phyloP scores from a whole-genome alignment of 306 rosid genomes.

The Cicer cuneatum region DNA sequence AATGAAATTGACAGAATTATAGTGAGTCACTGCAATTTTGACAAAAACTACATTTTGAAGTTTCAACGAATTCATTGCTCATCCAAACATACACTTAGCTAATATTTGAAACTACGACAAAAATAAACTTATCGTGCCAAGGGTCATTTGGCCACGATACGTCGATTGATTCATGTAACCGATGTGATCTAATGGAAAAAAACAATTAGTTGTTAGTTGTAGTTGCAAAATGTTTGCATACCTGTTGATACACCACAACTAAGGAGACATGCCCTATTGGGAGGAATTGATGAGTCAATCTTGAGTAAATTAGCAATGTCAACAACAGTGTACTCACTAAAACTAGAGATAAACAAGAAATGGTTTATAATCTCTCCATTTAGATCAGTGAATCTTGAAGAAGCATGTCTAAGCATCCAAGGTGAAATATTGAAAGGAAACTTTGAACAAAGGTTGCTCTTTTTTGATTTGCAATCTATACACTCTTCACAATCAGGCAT shows the following conservation, averaged over 20 bases:
- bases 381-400: conserved; percentile 75
- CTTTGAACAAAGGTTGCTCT: conserved; percentile 75
- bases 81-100: too few species aligned
- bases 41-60: too few species aligned
- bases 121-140: too few species aligned
- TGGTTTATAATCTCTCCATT: conserved; percentile 70
- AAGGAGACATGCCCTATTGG: conserved; percentile 73
- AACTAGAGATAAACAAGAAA: conserved; percentile 78
- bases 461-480: conserved; percentile 66
- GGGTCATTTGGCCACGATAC: neutral
- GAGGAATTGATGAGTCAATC: conserved; percentile 63
- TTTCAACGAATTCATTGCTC: too few species aligned
- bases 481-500: conserved; percentile 76
- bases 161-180: neutral
- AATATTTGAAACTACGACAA: too few species aligned
- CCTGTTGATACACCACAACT: conserved; percentile 92
- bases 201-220: neutral
- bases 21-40: too few species aligned
- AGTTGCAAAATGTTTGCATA: neutral
- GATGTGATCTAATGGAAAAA: too few species aligned
- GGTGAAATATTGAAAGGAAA: conserved; percentile 65
- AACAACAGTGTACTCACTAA: conserved; percentile 75
- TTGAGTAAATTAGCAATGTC: conserved; percentile 70
- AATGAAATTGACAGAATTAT: too few species aligned
- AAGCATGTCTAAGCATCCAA: conserved; percentile 64